Base-by-base conservation (phyloP, 352 stramenopile genomes). In the Pythium aphanidermatum region DNA sequence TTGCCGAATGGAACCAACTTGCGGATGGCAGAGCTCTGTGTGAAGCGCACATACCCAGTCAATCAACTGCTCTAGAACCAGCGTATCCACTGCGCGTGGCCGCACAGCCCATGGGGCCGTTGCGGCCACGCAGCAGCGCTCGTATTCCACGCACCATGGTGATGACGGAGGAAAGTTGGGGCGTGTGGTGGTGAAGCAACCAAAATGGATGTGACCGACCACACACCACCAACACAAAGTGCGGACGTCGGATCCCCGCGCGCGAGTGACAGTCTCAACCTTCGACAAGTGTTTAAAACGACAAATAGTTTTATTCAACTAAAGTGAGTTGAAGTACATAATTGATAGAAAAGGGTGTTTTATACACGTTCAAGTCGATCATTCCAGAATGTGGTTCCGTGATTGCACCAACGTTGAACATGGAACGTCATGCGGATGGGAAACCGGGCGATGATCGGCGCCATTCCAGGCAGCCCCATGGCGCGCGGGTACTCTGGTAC, bases 1-100 rank as follows among this genome's bases (percentile, higher is more conserved):
- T 98, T 96, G 51, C 87, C 89, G 44, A 98, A 91, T 24, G 95
- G 95, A 57, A 95, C 86, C 59, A 98, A 65, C 53, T 94, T 92
- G 55, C 80, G 80, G 51, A 88, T 57, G 32, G 28, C 28, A 38
- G 79, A 86, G 36, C 41, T 60, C 52, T 62, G 38, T 21, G 40
- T 19, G 10, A 7, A 13, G 17, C 2, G 33, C 2, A 54, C 12
- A 7, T 23, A n/a, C 24, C 14, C 20, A 51, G 17, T 47, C 26
- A 29, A n/a, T n/a, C n/a, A n/a, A n/a, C n/a, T n/a, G n/a, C n/a
- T n/a, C n/a, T n/a, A n/a, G n/a, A n/a, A n/a, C n/a, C n/a, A n/a
- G n/a, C n/a, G n/a, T n/a, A n/a, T n/a, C n/a, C n/a, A n/a, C n/a
- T n/a, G n/a, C n/a, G n/a, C n/a, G n/a, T n/a, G n/a, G n/a, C n/a